These are phyloP conservation scores for Penicillium sp. DNA, from an alignment of 2,329 filamentous ascomycete genomes.

Conservation along the genomic window DNA sequence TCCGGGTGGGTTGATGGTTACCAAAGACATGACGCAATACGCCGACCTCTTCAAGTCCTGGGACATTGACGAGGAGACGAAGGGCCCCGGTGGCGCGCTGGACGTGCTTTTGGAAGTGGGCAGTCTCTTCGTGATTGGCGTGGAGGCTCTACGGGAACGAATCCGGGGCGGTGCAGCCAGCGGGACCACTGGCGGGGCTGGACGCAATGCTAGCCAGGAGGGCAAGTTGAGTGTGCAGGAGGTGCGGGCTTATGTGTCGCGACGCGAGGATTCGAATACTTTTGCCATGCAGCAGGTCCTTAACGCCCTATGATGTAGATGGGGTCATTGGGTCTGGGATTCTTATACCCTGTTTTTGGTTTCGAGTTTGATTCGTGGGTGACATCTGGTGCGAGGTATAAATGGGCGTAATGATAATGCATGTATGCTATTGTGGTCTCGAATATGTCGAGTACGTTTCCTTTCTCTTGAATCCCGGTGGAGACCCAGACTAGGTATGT, in stretches of 20 bases:
- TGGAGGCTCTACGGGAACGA: slow-evolving; percentile 70
- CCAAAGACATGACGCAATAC: slow-evolving; percentile 93
- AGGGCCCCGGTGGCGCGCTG: slow-evolving; percentile 54
- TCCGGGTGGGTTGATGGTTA: slow-evolving; percentile 89
- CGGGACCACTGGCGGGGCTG: slow-evolving; percentile 43
- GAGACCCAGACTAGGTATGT: too few species aligned
- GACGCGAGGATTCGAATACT: slow-evolving; percentile 76
- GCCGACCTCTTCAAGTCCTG: slow-evolving; percentile 79
- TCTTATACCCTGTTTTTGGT: slow-evolving; percentile 4
- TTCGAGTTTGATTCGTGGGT: neutral
- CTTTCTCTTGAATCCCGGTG: neutral
- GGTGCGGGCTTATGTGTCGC: slow-evolving; percentile 78
- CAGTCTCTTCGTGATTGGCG: slow-evolving; percentile 89
- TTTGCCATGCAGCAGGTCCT: slow-evolving; percentile 80
- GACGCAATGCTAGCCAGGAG: slow-evolving; percentile 41
- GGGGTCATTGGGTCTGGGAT: neutral
- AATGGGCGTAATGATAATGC: slow-evolving; percentile 1
- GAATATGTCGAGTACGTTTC: neutral
- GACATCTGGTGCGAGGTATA: slow-evolving; percentile 9
- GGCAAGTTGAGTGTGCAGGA: slow-evolving; percentile 49
- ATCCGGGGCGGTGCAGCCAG: slow-evolving; percentile 56
- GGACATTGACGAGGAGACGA: slow-evolving; percentile 64
- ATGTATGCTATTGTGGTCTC: neutral
- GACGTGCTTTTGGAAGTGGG: slow-evolving; percentile 91
- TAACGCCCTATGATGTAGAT: slow-evolving; percentile 53